phyloP scores from a whole-genome alignment of 768 basidiomycete genomes.

The Macrocybe gigantea region DNA sequence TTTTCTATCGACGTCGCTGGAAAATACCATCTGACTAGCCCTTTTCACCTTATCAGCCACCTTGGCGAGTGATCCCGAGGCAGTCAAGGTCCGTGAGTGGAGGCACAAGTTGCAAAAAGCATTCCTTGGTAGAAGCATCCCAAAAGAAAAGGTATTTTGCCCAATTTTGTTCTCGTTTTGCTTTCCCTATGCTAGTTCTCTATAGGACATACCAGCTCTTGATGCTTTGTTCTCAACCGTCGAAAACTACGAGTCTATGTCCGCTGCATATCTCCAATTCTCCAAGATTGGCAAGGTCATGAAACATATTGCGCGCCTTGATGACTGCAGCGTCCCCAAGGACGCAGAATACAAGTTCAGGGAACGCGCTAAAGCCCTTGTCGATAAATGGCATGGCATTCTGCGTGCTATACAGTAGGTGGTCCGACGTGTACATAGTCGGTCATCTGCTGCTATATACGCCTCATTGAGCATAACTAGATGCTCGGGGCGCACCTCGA shows the following conservation, averaged over 20 bases:
- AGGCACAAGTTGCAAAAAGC: slow-evolving; percentile 76
- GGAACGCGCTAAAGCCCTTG: slow-evolving; percentile 54
- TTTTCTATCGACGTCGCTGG: slow-evolving; percentile 3
- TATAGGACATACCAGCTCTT: slow-evolving; percentile 65
- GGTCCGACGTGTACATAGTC: too few relatives aligned
- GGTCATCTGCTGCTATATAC: too few relatives aligned
- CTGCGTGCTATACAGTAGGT: slow-evolving; percentile 14
- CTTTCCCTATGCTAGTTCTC: neutral
- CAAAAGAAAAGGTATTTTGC: slow-evolving; percentile 10
- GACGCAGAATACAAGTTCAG: slow-evolving; percentile 54
- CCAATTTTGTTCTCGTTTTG: neutral
- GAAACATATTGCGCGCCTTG: slow-evolving; percentile 62
- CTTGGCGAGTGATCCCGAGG: slow-evolving; percentile 53
- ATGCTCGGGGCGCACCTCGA: too few relatives aligned
- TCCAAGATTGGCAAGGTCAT: slow-evolving; percentile 77
- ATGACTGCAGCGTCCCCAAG: slow-evolving; percentile 43
- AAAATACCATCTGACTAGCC: neutral
- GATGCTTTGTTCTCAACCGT: slow-evolving; percentile 64
- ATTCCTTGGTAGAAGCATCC: slow-evolving; percentile 33
- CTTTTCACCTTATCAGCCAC: slow-evolving; percentile 3
- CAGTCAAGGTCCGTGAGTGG: slow-evolving; percentile 71
- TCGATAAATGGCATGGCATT: slow-evolving; percentile 55
- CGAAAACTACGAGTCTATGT: slow-evolving; percentile 64
- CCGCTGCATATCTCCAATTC: slow-evolving; percentile 66
- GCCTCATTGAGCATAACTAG: too few relatives aligned